Conservation (phyloP, 2,329 filamentous ascomycete genomes). For the Tothia fuscella region DNA sequence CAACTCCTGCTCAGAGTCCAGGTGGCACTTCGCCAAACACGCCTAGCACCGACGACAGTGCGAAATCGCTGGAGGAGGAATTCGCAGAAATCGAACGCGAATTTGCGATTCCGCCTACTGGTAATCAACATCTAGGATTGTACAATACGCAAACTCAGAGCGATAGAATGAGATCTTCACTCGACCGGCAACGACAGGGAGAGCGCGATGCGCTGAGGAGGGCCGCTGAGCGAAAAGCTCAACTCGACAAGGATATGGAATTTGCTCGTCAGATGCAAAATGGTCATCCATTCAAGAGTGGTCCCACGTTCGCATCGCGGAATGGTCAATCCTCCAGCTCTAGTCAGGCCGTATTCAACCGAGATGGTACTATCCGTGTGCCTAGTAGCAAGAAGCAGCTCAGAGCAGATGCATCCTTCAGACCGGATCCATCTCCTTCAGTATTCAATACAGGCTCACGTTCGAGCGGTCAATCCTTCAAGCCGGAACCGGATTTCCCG, state of each 20-base stretch:
- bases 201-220: neutral
- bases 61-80: neutral
- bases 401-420: neutral
- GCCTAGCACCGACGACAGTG: neutral
- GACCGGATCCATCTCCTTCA: neutral
- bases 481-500: neutral
- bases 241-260: neutral
- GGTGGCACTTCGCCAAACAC: neutral
- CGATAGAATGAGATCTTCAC: neutral
- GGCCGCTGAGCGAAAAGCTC: neutral
- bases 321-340: too few relatives aligned
- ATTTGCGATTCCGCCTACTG: neutral
- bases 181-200: neutral
- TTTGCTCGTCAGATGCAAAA: neutral
- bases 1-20: neutral
- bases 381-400: neutral
- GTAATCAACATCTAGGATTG: neutral
- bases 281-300: neutral
- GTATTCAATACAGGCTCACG: neutral
- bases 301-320: too few relatives aligned
- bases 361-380: slow-evolving; percentile 2
- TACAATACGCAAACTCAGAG: neutral
- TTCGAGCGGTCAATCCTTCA: neutral
- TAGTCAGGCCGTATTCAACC: neutral
- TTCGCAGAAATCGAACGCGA: neutral